A percentile compares a stretch with the other conserved stretches of the same genome.
These are phyloP conservation scores for Pseudoneurospora amorphoporcata DNA, from an alignment of 495 filamentous ascomycete species.

Conservation along the genomic window DNA sequence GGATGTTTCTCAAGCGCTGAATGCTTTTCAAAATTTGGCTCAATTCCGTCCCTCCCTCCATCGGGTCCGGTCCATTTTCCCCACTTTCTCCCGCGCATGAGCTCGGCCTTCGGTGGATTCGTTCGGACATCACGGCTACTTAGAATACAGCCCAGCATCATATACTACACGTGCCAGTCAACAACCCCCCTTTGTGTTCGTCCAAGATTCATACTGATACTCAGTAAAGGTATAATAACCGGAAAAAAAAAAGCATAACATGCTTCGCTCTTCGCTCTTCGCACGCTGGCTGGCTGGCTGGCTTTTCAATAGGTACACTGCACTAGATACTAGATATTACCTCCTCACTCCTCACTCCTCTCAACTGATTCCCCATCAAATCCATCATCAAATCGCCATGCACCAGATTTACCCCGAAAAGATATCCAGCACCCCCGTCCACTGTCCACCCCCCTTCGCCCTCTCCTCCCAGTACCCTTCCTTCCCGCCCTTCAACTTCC, in stretches of 20 bases:
- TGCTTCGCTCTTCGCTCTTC: not conserved
- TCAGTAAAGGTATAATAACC: not conserved
- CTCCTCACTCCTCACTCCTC: not conserved
- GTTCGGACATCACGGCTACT: not conserved
- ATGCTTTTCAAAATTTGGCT: not conserved
- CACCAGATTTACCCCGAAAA: conserved; percentile 33
- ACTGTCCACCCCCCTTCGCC: conserved; percentile 42
- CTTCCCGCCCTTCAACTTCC: conserved; percentile 69
- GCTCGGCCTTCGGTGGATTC: not conserved
- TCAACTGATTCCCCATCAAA: too few relatives aligned
- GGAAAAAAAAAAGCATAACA: not conserved
- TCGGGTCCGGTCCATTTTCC: not conserved
- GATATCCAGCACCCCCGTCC: conserved; percentile 61
- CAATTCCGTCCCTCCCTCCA: not conserved
- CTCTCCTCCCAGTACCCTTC: conserved; percentile 92
- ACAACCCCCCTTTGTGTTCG: not conserved
- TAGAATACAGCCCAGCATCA: not conserved
- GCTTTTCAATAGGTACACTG: not conserved
- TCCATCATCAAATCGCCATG: not conserved
- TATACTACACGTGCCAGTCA: not conserved
- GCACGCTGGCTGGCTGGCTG: not conserved
- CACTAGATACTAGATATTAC: not conserved
- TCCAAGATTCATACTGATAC: not conserved
- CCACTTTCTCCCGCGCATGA: not conserved
- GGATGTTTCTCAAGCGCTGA: not conserved